These are phyloP conservation scores for Pseudogymnoascus sp. DNA, from an alignment of 2,329 filamentous ascomycete genomes.

Conservation along the genomic window DNA sequence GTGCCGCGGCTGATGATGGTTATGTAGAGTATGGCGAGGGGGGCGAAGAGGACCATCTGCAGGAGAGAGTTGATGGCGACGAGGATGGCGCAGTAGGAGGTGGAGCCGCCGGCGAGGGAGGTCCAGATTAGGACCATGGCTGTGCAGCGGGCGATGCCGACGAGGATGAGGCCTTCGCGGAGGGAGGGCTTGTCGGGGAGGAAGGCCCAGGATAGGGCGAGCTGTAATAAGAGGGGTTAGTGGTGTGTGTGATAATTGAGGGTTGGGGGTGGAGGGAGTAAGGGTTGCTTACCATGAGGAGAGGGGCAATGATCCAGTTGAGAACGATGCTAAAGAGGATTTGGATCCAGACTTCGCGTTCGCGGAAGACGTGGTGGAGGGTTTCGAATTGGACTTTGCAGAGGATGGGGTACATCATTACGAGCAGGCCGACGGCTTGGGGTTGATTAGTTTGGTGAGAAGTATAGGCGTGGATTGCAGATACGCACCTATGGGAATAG, in stretches of 20 bases:
- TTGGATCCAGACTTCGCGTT: slow-evolving; percentile 63
- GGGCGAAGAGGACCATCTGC: slow-evolving; percentile 66
- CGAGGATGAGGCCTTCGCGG: slow-evolving; percentile 64
- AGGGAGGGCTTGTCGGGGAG: slow-evolving; percentile 49
- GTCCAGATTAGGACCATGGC: slow-evolving; percentile 87
- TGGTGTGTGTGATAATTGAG: too few species aligned
- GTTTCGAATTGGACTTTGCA: slow-evolving; percentile 78
- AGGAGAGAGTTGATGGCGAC: slow-evolving; percentile 67
- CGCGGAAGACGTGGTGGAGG: slow-evolving; percentile 55
- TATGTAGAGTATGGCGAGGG: slow-evolving; percentile 57
- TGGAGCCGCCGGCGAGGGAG: too few species aligned
- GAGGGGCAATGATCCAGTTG: slow-evolving; percentile 79
- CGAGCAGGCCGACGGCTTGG: slow-evolving; percentile 41
- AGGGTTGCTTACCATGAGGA: slow-evolving; percentile 51
- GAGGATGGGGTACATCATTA: slow-evolving; percentile 93
- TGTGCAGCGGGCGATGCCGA: slow-evolving; percentile 77
- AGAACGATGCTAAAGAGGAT: slow-evolving; percentile 66
- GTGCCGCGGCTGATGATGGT: slow-evolving; percentile 48
- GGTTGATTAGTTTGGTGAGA: too few species aligned
- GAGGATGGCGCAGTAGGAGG: slow-evolving; percentile 60
- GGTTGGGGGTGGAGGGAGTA: too few species aligned
- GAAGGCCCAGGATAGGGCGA: slow-evolving; percentile 50
- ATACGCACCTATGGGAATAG: slow-evolving; percentile 41
- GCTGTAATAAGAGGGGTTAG: too few species aligned
- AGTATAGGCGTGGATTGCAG: too few species aligned